These are phyloP conservation scores for Citrus cavaleriei DNA, from an alignment of 345 rosid genomes.

Conservation along the genomic window DNA sequence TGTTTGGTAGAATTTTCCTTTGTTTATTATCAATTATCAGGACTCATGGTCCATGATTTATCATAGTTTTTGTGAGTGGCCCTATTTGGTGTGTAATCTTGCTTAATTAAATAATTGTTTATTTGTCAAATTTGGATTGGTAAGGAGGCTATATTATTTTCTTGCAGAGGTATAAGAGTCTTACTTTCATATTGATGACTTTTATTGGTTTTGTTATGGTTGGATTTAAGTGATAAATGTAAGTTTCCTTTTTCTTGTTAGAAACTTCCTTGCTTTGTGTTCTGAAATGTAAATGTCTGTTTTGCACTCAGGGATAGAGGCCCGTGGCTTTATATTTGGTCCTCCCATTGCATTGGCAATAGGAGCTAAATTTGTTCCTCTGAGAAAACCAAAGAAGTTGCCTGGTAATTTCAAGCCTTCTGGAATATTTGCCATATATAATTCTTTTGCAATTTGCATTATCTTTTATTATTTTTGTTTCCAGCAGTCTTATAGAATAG, in stretches of 20 bases:
- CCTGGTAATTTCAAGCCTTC: conserved; percentile 55
- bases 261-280: background rate
- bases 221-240: background rate
- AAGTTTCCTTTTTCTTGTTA: background rate
- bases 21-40: background rate
- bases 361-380: conserved; percentile 94
- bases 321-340: conserved; percentile 93
- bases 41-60: background rate
- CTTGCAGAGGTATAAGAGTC: background rate
- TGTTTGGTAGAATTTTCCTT: background rate
- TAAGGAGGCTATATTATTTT: background rate
- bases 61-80: background rate
- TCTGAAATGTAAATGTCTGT: background rate
- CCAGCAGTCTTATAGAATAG: background rate
- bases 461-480: background rate
- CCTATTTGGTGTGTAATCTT: background rate
- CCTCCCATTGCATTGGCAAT: conserved; percentile 96
- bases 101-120: background rate
- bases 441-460: background rate
- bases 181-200: background rate
- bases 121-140: background rate
- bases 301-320: conserved; percentile 73
- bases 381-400: conserved; percentile 86
- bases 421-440: background rate
- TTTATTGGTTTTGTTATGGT: background rate